Conservation (phyloP, 495 filamentous ascomycete species). For the Penicillium pancosmium region DNA sequence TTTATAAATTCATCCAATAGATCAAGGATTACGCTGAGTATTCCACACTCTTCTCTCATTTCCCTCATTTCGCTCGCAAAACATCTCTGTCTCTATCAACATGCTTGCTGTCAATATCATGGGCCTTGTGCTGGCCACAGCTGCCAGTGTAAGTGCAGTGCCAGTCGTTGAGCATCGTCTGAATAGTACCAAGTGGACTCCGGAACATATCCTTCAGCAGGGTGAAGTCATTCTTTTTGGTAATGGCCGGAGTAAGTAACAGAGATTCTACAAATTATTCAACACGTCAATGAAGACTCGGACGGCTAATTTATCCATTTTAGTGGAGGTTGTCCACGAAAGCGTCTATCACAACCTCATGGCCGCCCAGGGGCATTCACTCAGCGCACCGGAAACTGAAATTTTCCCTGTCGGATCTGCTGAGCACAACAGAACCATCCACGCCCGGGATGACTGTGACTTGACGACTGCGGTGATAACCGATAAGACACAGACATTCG, state of each 20-base stretch:
- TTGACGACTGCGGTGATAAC: constrained; percentile 4
- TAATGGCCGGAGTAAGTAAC: constrained; percentile 6
- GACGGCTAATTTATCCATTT: not conserved
- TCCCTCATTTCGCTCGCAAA: not conserved
- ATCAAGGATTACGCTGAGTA: not conserved
- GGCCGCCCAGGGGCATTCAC: not conserved
- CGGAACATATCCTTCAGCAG: constrained; percentile 16
- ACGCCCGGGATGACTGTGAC: constrained; percentile 7
- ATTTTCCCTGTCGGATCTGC: not conserved
- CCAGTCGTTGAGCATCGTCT: constrained; percentile 2
- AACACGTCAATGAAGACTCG: not conserved
- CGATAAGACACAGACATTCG: constrained; percentile 11
- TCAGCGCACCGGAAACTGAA: not conserved
- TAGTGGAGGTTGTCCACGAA: constrained; percentile 14
- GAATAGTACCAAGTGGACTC: constrained; percentile 16
- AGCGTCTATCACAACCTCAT: constrained; percentile 5
- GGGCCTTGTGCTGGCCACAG: constrained; percentile 2
- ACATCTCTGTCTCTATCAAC: not conserved
- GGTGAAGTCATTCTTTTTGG: constrained; percentile 13
- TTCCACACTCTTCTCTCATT: not conserved
- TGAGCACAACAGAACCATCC: not conserved
- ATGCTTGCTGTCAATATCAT: constrained; percentile 4
- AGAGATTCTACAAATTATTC: not conserved
- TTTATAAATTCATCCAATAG: not conserved
- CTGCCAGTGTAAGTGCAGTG: constrained; percentile 4